These are phyloP conservation scores for Suillus variegatus DNA, from an alignment of 768 basidiomycete genomes.

Conservation along the genomic window DNA sequence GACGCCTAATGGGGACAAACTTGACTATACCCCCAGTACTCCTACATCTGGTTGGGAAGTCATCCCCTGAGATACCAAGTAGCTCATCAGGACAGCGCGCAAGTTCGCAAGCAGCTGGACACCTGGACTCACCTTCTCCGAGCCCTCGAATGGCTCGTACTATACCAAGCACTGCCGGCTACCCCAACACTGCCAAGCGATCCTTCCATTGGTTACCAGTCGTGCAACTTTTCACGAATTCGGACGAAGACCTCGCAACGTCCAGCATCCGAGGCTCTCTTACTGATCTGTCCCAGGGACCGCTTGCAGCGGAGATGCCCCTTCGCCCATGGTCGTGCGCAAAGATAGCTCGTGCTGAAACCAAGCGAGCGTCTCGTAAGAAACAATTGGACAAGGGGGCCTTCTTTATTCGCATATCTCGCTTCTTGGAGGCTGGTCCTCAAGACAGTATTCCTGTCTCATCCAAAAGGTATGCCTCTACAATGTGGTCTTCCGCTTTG, in stretches of 20 bases:
- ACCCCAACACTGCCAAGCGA: background rate
- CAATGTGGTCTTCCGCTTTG: no score
- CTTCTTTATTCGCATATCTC: background rate
- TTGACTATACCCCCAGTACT: background rate
- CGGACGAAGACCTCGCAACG: background rate
- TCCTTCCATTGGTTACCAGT: background rate
- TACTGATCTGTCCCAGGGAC: background rate
- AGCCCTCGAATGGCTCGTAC: background rate
- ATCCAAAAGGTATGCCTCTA: background rate
- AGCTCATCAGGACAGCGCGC: background rate
- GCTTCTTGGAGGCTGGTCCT: background rate
- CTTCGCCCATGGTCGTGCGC: constrained; percentile 31
- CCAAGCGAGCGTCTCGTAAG: constrained; percentile 30
- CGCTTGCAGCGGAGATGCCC: background rate
- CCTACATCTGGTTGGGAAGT: background rate
- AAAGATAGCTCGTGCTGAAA: constrained; percentile 29
- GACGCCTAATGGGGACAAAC: background rate
- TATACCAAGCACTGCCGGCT: background rate
- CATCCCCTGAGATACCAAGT: background rate
- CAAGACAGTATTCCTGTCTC: background rate
- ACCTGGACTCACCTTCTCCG: background rate
- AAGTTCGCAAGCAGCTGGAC: background rate
- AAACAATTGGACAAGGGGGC: constrained; percentile 4
- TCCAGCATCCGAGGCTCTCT: background rate
- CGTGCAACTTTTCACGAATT: constrained; percentile 1